These are phyloP conservation scores for Cytauxzoon felis DNA, from an alignment of 169 alveolate genomes.

Conservation along the genomic window DNA sequence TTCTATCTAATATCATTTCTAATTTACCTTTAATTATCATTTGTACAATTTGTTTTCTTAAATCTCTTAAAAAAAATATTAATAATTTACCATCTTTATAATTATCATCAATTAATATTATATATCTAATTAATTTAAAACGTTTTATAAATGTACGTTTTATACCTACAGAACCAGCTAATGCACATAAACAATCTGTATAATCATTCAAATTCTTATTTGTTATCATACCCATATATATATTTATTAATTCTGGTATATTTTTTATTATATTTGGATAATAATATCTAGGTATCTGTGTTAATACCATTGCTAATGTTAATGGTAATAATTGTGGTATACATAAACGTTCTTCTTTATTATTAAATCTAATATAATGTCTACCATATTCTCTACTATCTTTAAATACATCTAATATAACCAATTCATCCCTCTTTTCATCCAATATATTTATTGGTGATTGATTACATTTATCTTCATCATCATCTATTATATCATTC, in stretches of 20 bases:
- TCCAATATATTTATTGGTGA: neutral
- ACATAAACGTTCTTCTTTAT: conserved; percentile 25
- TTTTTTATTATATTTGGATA: neutral
- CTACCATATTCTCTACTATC: conserved; percentile 45
- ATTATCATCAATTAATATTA: conserved; percentile 24
- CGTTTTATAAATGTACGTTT: conserved; percentile 26
- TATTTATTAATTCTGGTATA: conserved; percentile 13
- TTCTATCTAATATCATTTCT: conserved; percentile 33
- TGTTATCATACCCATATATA: conserved; percentile 37
- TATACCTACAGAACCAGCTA: conserved; percentile 34
- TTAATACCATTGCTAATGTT: conserved; percentile 45
- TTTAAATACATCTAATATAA: conserved; percentile 40
- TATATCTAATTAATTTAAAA: conserved; percentile 35
- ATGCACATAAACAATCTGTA: conserved; percentile 52
- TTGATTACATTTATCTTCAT: neutral
- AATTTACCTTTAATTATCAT: conserved; percentile 52
- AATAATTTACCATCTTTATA: conserved; percentile 47
- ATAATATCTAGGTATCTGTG: conserved; percentile 38
- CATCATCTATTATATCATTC: neutral
- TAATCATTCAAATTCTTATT: conserved; percentile 26
- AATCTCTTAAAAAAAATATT: conserved; percentile 41
- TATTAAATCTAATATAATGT: conserved; percentile 43
- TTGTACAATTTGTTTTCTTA: conserved; percentile 44
- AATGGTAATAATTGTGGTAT: conserved; percentile 37
- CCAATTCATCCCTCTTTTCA: conserved; percentile 33